Base-by-base conservation (phyloP, 495 filamentous ascomycete genomes). In the Penicillium egyptiacum region DNA sequence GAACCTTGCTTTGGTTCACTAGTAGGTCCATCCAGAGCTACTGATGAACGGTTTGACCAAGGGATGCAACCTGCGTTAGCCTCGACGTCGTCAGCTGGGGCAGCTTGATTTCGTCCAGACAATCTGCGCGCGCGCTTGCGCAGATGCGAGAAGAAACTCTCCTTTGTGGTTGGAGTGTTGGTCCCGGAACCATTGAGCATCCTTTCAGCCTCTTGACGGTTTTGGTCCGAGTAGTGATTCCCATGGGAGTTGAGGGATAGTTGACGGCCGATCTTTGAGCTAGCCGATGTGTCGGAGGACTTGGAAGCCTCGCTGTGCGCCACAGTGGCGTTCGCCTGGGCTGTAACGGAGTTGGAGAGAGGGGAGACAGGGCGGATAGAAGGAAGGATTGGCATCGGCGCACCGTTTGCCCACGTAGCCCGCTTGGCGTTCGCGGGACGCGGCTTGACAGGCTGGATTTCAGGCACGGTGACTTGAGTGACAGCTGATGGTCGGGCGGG, bases 71-170 rank as follows among this genome's bases (percentile, higher is more conserved):
- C 92, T 33, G 90, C 91, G 63, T 92, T 92, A 41, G 92, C 90
- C 65, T 98, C 95, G 43, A 96, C 74, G 65, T 97, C 92, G 59
- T 96, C 92, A 45, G 82, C 78, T 10, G 90, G 83, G 51, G 86
- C 80, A 25, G 83, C 81, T 70, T 93, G 90, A 65, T 93, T 89
- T 23, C 91, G 86, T 33, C 94, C 95, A 31, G 95, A 99, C 25
- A 99, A 84, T 61, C 95, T 82, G 59, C 95, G 85, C 8, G 95
- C 95, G 23, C 92, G 86, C 72, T 99, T 99, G 40, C 95, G 85
- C 6, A 99, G 81, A 63, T 99, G 95, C 8, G 95, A 97, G 72
- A 98, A 98, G 76, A 97, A 98, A 70, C 93, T 88, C 67, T 98
- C 94, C 64, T 93, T 88, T 56, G 81, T 83, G 8, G 61, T 68